Evolutionary conservation across 2,329 filamentous ascomycete species (phyloP).

Genomic region (Colletotrichum costaricense): DNA sequence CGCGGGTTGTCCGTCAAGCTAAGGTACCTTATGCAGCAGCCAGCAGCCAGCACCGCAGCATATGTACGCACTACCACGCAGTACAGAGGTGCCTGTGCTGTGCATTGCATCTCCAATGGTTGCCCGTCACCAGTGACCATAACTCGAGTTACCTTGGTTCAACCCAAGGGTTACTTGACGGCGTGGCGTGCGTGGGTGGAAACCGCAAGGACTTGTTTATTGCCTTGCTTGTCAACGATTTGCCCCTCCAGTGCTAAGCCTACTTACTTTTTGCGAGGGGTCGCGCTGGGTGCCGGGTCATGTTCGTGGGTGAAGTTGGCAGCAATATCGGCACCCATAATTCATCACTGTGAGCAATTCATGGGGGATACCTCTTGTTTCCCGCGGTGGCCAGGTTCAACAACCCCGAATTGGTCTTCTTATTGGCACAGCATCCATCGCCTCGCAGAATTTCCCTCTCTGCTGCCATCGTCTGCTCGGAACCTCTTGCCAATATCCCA

Average conservation of each 20-base stretch:
- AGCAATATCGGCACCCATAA: not conserved
- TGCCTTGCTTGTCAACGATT: not conserved
- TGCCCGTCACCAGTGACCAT: slow-evolving; percentile 4
- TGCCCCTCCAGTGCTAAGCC: slow-evolving; percentile 2
- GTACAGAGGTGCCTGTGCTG: not conserved
- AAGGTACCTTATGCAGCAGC: not conserved
- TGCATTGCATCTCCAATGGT: slow-evolving; percentile 17
- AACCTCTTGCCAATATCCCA: not conserved
- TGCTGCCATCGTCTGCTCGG: not conserved
- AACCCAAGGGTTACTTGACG: not conserved
- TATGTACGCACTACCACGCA: too few relatives aligned
- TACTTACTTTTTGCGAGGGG: not conserved
- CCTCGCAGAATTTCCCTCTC: not conserved
- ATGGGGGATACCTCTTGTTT: not conserved
- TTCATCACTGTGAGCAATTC: not conserved
- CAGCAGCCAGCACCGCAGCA: too few relatives aligned
- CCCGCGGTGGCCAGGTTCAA: not conserved
- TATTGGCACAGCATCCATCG: not conserved
- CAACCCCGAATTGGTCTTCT: not conserved
- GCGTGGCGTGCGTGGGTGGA: slow-evolving; percentile 8
- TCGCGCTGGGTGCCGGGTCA: not conserved
- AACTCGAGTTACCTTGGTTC: slow-evolving; percentile 1
- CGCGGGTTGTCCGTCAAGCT: not conserved
- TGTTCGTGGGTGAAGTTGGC: slow-evolving; percentile 1
- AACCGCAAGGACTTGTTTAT: slow-evolving; percentile 18